Conservation (phyloP, 257 asterid species). For the Catharanthus roseus region DNA sequence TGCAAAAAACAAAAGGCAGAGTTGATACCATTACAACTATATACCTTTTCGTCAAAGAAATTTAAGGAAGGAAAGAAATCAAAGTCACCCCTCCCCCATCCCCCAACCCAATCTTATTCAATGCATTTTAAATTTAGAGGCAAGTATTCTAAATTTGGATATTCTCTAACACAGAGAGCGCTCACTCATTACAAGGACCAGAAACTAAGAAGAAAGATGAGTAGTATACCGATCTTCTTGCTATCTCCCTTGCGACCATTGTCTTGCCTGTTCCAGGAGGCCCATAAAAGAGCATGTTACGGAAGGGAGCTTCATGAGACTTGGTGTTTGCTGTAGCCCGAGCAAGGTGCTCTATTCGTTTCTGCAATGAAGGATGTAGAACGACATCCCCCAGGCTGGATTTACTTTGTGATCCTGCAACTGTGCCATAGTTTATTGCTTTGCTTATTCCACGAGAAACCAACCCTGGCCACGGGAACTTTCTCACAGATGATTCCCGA, state of each 20-base stretch:
- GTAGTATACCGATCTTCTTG: slow-evolving; percentile 78
- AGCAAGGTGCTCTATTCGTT: slow-evolving; percentile 87
- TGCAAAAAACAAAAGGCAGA: slow-evolving; percentile 26
- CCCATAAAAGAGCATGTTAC: slow-evolving; percentile 96
- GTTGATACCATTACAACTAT: neutral
- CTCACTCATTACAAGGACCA: neutral
- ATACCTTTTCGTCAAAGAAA: neutral
- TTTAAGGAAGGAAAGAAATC: neutral
- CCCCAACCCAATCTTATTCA: too few species aligned
- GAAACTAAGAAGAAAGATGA: neutral
- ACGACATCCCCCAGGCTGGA: slow-evolving; percentile 59
- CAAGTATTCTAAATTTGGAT: neutral
- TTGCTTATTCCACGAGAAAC: slow-evolving; percentile 56
- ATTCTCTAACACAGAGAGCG: neutral
- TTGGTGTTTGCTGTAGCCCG: slow-evolving; percentile 96
- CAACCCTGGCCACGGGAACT: slow-evolving; percentile 81
- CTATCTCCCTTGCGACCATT: slow-evolving; percentile 96
- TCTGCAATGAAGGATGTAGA: slow-evolving; percentile 83
- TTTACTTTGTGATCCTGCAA: slow-evolving; percentile 50
- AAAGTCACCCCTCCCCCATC: neutral
- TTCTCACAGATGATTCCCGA: slow-evolving; percentile 92
- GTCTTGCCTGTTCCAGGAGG: slow-evolving; percentile 99
- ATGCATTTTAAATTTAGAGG: too few species aligned
- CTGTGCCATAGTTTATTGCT: slow-evolving; percentile 41
- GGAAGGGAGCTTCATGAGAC: slow-evolving; percentile 87